Evolutionary conservation across 805 yeast species (phyloP), one percentile per base, ranked within the genome.

Genomic region (Wickerhamomyces bovis): DNA sequence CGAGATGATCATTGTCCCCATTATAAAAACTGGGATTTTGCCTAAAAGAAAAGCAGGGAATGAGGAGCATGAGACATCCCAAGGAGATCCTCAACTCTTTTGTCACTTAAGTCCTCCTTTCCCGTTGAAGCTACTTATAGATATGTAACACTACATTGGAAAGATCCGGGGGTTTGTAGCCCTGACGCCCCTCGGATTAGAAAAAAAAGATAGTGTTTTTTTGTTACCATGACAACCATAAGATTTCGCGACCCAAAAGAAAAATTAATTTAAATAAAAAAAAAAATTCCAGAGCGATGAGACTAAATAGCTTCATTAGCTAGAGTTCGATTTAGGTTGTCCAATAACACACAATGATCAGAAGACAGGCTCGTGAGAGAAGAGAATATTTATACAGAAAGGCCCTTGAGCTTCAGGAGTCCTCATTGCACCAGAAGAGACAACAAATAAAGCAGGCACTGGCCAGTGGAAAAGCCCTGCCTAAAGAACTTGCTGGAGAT

Each of bases 321-420:
- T 33, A 6, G 4, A 33, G 16, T 11, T 16, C 12, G 3, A 33
- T 15, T 11, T 4, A 33, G 16, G 7, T 33, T 4, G 4, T 33
- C 36, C 35, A 16, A 33, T n/a, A 16, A 10, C 5, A 6, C 3
- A 13, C 16, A 30, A 35, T 44, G 64, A 55, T 61, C 44, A 80
- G 99, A 67, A 80, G 89, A 72, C 96, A 92, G 62, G 97, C 98
- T 8, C 81, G 99, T 69, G 97, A 94, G 65, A 79, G 99, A 70
- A 80, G 95, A 66, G 98, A 94, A 61, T 94, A 90, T 60, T 72
- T 94, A 23, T 94, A 87, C 70, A 77, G 89, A 44, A 89, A 90
- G 63, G 87, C 97, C 0, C 80, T 87, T 43, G 94, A 89, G 62
- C 75, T 92, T 31, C 96, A 94, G 64, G 98, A 94, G 54, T 85